Percentiles rank a stretch among this genome's conserved stretches.
Evolutionary conservation across 1,284 basidiomycete species (phyloP).

Genomic region (Boletus smithii): DNA sequence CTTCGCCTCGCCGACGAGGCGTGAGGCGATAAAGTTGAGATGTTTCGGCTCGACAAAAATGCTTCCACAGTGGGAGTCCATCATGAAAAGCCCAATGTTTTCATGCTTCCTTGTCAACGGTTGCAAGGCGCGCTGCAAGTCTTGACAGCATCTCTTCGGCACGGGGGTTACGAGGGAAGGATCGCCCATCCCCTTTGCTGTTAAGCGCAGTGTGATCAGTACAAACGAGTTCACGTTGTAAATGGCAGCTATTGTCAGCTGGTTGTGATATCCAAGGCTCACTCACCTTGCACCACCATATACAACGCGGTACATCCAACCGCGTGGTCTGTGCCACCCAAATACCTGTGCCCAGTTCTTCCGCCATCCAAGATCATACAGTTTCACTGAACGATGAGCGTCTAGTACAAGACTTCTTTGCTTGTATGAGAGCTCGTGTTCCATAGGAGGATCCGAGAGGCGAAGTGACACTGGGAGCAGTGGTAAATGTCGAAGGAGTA

Average conservation of each 20-base stretch:
- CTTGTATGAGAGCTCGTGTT: conserved; percentile 67
- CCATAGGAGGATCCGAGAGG: conserved; percentile 66
- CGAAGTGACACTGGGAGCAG: conserved; percentile 49
- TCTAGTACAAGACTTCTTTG: conserved; percentile 68
- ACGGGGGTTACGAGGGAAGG: conserved; percentile 62
- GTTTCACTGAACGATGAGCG: conserved; percentile 61
- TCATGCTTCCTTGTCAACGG: conserved; percentile 47
- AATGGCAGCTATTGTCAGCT: not conserved
- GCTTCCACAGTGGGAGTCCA: no score
- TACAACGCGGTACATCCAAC: conserved; percentile 51
- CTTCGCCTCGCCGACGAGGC: no score
- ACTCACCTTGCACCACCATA: conserved; percentile 64
- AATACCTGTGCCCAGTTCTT: conserved; percentile 69
- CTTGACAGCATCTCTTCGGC: conserved; percentile 60
- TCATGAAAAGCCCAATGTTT: not conserved
- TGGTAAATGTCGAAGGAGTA: conserved; percentile 67
- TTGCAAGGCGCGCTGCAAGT: conserved; percentile 57
- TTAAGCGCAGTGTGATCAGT: conserved; percentile 7
- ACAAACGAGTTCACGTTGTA: conserved; percentile 2
- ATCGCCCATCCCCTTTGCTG: conserved; percentile 64
- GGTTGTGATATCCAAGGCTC: conserved; percentile 1
- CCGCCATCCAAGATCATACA: conserved; percentile 78
- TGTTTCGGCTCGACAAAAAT: no score
- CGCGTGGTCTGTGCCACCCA: conserved; percentile 49
- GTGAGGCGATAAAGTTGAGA: no score